A percentile compares a stretch with the other conserved stretches of the same genome.
Evolutionary conservation across 257 asterid species (phyloP).

Genomic region (Fraxinus cuspidata): DNA sequence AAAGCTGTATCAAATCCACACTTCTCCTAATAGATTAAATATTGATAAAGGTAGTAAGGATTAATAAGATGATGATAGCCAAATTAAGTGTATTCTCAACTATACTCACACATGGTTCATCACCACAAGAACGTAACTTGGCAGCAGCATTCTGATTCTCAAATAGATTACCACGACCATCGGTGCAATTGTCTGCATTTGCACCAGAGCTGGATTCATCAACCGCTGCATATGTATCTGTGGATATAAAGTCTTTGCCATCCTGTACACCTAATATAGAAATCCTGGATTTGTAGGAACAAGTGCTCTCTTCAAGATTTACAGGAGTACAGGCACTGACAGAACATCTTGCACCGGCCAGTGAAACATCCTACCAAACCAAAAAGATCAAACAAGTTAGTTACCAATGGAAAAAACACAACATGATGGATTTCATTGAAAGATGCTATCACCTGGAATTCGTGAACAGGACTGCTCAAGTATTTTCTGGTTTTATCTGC

Average conservation of each 20-base stretch:
- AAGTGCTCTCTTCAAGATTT: conserved; percentile 49
- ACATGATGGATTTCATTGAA: conserved; percentile 23
- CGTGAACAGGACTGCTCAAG: conserved; percentile 34
- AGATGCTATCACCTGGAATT: conserved; percentile 51
- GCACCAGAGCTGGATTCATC: conserved; percentile 35
- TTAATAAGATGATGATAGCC: background rate
- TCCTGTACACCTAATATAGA: conserved; percentile 40
- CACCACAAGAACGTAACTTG: conserved; percentile 40
- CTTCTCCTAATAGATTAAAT: background rate
- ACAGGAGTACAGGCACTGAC: conserved; percentile 39
- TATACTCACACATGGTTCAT: conserved; percentile 59
- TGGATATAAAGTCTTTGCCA: conserved; percentile 32
- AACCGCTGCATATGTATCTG: conserved; percentile 43
- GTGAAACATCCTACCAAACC: conserved; percentile 59
- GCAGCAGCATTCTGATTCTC: conserved; percentile 33
- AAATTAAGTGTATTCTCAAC: background rate
- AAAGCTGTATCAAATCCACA: background rate
- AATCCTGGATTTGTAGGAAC: conserved; percentile 51
- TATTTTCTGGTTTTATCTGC: conserved; percentile 55
- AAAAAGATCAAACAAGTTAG: conserved; percentile 17
- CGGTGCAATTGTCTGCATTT: conserved; percentile 36
- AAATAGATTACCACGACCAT: conserved; percentile 37
- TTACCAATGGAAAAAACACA: conserved; percentile 16
- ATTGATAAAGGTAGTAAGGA: background rate
- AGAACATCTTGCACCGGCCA: conserved; percentile 58